Conservation (phyloP, 306 rosid species). For the Oxytropis ochrocephala region DNA sequence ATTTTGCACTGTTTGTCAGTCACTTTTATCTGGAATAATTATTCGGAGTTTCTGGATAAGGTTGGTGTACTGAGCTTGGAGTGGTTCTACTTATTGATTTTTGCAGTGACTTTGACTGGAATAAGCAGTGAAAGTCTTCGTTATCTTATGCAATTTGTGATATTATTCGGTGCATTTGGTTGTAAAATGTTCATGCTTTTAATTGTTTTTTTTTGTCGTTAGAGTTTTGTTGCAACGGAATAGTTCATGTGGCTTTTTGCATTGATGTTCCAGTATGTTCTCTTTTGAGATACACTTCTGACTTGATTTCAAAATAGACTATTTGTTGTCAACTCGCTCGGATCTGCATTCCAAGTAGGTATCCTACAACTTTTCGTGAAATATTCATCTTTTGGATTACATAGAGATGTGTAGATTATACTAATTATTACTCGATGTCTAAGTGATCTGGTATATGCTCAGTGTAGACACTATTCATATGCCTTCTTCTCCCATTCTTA, state of each 20-base stretch:
- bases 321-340: no score
- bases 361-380: no score
- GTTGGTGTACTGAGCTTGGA: not conserved
- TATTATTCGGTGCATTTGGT: not conserved
- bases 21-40: not conserved
- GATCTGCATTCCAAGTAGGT: no score
- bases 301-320: slow-evolving; percentile 13
- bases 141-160: not conserved
- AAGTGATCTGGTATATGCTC: no score
- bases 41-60: not conserved
- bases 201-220: not conserved
- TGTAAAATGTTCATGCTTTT: not conserved
- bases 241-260: not conserved
- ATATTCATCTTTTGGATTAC: no score
- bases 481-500: no score
- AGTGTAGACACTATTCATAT: no score
- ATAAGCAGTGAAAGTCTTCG: not conserved
- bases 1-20: not conserved
- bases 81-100: not conserved
- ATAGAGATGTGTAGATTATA: no score
- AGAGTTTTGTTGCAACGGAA: not conserved
- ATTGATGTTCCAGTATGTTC: slow-evolving; percentile 6
- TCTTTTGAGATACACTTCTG: slow-evolving; percentile 2
- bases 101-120: not conserved
- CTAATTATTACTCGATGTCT: no score